phyloP scores from a whole-genome alignment of 2,329 filamentous ascomycete species.

The Polytolypa hystricis region DNA sequence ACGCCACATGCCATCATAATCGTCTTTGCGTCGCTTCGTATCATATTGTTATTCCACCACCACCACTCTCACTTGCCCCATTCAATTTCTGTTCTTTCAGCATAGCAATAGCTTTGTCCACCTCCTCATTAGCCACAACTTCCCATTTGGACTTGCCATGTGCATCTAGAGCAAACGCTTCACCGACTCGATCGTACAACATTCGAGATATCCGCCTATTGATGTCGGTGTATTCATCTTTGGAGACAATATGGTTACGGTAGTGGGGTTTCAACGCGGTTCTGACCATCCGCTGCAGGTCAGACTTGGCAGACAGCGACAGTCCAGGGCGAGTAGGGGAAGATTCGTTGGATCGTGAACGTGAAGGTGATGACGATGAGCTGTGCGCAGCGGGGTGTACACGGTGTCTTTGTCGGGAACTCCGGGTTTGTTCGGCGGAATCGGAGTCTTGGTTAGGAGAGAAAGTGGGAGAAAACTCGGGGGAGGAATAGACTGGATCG shows the following conservation, averaged over 20 bases:
- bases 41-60: constrained; percentile 8
- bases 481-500: constrained; percentile 61
- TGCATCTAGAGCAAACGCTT: constrained; percentile 45
- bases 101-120: constrained; percentile 55
- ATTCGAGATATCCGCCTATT: constrained; percentile 81
- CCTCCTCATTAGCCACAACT: constrained; percentile 64
- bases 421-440: constrained; percentile 8
- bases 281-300: constrained; percentile 80
- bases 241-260: constrained; percentile 64
- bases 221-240: constrained; percentile 84
- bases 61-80: constrained; percentile 11
- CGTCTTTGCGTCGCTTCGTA: background rate
- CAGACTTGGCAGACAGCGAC: constrained; percentile 74
- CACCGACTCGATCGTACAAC: constrained; percentile 60
- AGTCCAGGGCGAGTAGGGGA: constrained; percentile 59
- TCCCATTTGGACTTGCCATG: constrained; percentile 61
- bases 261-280: constrained; percentile 73
- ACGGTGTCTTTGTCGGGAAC: constrained; percentile 10
- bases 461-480: constrained; percentile 59
- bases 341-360: constrained; percentile 46
- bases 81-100: constrained; percentile 17
- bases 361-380: constrained; percentile 36
- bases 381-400: constrained; percentile 10
- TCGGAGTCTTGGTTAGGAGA: constrained; percentile 32
- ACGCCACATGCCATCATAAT: background rate